These are phyloP conservation scores for Pseudodiploospora longispora DNA, from an alignment of 2,329 filamentous ascomycete genomes.

Conservation along the genomic window DNA sequence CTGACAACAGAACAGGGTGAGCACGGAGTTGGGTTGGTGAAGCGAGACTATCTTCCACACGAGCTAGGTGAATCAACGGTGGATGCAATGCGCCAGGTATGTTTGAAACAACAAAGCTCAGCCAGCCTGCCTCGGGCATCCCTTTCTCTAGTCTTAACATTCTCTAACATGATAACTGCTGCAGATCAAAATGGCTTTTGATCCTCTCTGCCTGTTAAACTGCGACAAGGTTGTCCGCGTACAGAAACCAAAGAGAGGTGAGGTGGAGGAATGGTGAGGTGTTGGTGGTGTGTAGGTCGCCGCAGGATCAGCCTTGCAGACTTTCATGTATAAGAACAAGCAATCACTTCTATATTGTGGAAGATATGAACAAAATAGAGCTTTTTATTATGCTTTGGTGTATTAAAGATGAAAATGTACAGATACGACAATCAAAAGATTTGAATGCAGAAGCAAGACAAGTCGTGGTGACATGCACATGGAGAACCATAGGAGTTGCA, in stretches of 20 bases:
- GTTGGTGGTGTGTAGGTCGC: background rate
- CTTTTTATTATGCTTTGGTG: too few species aligned
- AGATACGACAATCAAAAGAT: too few species aligned
- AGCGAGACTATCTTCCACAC: constrained; percentile 73
- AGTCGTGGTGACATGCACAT: too few species aligned
- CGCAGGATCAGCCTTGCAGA: too few species aligned
- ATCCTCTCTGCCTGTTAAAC: constrained; percentile 64
- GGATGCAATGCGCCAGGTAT: constrained; percentile 72
- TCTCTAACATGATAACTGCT: background rate
- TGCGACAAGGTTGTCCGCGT: constrained; percentile 61
- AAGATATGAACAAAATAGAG: too few species aligned
- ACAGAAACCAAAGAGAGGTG: constrained; percentile 36
- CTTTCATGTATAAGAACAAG: too few species aligned
- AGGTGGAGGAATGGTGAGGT: constrained; percentile 37
- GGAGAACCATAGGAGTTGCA: too few species aligned
- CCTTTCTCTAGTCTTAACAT: background rate
- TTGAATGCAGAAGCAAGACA: too few species aligned
- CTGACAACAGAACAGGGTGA: constrained; percentile 47
- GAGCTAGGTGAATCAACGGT: constrained; percentile 69
- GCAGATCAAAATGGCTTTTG: constrained; percentile 71
- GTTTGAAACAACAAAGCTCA: constrained; percentile 12
- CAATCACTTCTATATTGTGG: too few species aligned
- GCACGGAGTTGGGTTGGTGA: constrained; percentile 76
- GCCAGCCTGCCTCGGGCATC: background rate
- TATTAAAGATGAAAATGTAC: too few species aligned